Base-by-base conservation (phyloP, 495 filamentous ascomycete genomes). In the Chaetomium tenue region DNA sequence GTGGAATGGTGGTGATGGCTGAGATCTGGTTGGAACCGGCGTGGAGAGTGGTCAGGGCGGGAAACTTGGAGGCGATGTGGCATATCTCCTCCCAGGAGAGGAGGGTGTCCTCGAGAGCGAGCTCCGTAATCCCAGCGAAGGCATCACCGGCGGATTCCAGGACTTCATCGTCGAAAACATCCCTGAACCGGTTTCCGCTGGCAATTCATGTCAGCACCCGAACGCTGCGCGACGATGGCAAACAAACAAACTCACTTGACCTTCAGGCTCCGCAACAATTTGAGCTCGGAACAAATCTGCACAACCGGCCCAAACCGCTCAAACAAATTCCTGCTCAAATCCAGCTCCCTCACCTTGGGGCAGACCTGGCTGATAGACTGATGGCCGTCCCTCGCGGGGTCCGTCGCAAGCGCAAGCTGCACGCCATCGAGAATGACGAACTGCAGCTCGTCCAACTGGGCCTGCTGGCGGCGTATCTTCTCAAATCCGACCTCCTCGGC, bases 401-500 rank as follows among this genome's bases (percentile, higher is more conserved):
- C 67, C 52, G 39, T 62, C 59, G 78, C 76, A 16, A 78, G 76
- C 12, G 74, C 78, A 50, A 97, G 84, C 39, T 79, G 77, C 63
- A 89, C 70, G 2, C 88, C 87, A 77, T 98, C 92, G 5, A 98
- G 81, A 18, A 97, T 78, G 47, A 97, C 88, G 64, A 92, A 86
- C 61, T 82, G 86, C 63, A 98, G 80, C 70, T 93, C 89, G 53
- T 87, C 77, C 25, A 98, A 79, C 72, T 89, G 83, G 2, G 91
- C 88, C 60, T 92, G 86, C 76, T 93, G 84, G 64, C 83, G 83
- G 28, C 89, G 82, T 66, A 96, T 92, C 80, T 97, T 97, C 60
- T 95, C 93, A 72, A 98, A 98, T 50, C 94, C 94, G 25, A 98
- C 85, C 78, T 98, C 95, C 77, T 98, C 90, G 23, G 90, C 92